These are phyloP conservation scores for Colletotrichum tamarilloi DNA, from an alignment of 2,329 filamentous ascomycete genomes.

Conservation along the genomic window DNA sequence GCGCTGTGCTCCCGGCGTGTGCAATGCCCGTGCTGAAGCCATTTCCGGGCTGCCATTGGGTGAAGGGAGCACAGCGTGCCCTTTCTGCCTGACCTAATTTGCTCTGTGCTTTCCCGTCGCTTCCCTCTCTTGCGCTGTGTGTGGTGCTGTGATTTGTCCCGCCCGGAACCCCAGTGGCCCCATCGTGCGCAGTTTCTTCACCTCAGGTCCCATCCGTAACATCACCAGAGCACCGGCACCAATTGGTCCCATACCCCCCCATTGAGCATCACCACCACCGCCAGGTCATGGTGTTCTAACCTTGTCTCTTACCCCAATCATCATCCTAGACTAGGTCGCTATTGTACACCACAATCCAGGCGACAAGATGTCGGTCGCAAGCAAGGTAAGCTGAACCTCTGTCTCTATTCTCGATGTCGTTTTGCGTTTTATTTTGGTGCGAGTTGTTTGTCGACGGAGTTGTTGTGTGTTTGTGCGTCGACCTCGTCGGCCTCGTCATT, in stretches of 20 bases:
- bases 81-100: slow-evolving; percentile 30
- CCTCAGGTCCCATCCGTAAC: slow-evolving; percentile 32
- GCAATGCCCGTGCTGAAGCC: background rate
- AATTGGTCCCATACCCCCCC: slow-evolving; percentile 33
- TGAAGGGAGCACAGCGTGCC: slow-evolving; percentile 12
- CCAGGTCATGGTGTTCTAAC: slow-evolving; percentile 39
- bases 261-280: slow-evolving; percentile 36
- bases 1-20: background rate
- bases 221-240: slow-evolving; percentile 33
- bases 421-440: slow-evolving; percentile 5
- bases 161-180: slow-evolving; percentile 26
- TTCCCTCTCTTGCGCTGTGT: slow-evolving; percentile 1
- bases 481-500: background rate
- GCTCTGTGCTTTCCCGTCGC: slow-evolving; percentile 23
- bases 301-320: slow-evolving; percentile 37
- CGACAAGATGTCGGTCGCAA: slow-evolving; percentile 40
- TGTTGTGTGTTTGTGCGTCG: slow-evolving; percentile 15
- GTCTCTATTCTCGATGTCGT: slow-evolving; percentile 2
- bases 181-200: slow-evolving; percentile 38
- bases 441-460: slow-evolving; percentile 4
- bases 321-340: slow-evolving; percentile 39
- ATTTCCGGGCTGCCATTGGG: slow-evolving; percentile 17
- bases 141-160: slow-evolving; percentile 30
- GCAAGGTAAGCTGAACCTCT: slow-evolving; percentile 34
- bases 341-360: slow-evolving; percentile 40